Evolutionary conservation across 176 grass and related monocot genomes (phyloP), one percentile per base, ranked within the genome.

Genomic region (Eragrostis curvula): DNA sequence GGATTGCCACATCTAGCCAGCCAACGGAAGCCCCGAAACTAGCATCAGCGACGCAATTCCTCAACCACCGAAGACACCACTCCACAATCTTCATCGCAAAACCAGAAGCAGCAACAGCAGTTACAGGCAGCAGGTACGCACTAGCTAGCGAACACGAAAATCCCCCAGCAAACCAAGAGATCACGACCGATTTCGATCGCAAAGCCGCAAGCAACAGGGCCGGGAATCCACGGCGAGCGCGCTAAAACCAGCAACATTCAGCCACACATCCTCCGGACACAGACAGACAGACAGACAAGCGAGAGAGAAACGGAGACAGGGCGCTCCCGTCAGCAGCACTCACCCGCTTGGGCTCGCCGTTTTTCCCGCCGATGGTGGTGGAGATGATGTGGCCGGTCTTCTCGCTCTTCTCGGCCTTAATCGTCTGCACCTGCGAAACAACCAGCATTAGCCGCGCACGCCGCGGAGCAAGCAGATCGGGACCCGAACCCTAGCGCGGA

Each of bases 261-360:
- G 6, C 68, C 7, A 12, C 18, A 27, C n/a, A 52, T 45, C 44
- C 21, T 36, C 32, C 12, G 8, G 1, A 36, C n/a, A n/a, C n/a
- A n/a, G n/a, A n/a, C n/a, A n/a, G n/a, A n/a, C 3, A 30, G 25
- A 50, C 10, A 24, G 8, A 36, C 32, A 36, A 36, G 15, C 9
- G 36, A 17, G 66, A 45, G 52, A 21, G 3, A 70, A 42, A 42
- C 30, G 20, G 57, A 11, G 57, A 8, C 32, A 36, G 43, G 24
- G 18, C 16, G 30, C 8, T 3, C 5, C 53, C 5, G 32, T 36
- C 32, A 29, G 14, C 10, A 51, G 78, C 58, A 61, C 76, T 88
- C 84, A 99, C 97, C 93, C 81, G 81, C 88, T 99, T 99, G 2
- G 91, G 97, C 81, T 99, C 97, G 73, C 97, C 97, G 90, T 99